Percentiles rank a stretch among this genome's conserved stretches.
phyloP scores from a whole-genome alignment of 352 stramenopile genomes.

The Phytophthora meadii region DNA sequence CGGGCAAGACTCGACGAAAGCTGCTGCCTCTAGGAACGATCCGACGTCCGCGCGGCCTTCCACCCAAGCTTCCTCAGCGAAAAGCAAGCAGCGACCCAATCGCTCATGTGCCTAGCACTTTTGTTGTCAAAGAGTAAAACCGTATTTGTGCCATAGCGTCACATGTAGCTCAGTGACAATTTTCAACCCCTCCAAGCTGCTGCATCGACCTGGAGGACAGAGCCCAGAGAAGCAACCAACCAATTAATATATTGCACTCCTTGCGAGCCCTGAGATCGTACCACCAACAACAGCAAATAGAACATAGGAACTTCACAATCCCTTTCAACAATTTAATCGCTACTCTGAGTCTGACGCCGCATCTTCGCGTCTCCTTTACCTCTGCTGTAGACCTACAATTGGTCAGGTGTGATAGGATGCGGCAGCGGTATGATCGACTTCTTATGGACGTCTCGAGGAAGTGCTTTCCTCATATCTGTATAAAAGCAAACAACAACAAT shows the following conservation, averaged over 20 bases:
- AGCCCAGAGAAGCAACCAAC: constrained; percentile 17
- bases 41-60: constrained; percentile 17
- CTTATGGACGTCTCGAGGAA: constrained; percentile 89
- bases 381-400: constrained; percentile 42
- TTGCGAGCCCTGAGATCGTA: not conserved
- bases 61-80: constrained; percentile 17
- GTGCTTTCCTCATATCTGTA: constrained; percentile 94
- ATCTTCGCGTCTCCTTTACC: constrained; percentile 1
- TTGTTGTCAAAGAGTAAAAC: constrained; percentile 24
- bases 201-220: constrained; percentile 12
- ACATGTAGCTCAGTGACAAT: constrained; percentile 14
- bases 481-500: constrained; percentile 7
- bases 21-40: constrained; percentile 23
- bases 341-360: not conserved
- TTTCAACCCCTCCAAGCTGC: constrained; percentile 1
- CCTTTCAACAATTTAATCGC: not conserved
- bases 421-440: constrained; percentile 91
- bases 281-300: not conserved
- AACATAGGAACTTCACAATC: constrained; percentile 1
- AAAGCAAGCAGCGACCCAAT: constrained; percentile 25
- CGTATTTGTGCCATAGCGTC: constrained; percentile 29
- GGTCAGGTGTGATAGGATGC: constrained; percentile 86
- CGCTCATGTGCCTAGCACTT: constrained; percentile 14
- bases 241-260: constrained; percentile 26
- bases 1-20: constrained; percentile 30